Percentiles rank a stretch among this genome's conserved stretches.
Conservation (phyloP, 225 moss, liverwort and hornwort species). For the Marchantia paleacea region DNA sequence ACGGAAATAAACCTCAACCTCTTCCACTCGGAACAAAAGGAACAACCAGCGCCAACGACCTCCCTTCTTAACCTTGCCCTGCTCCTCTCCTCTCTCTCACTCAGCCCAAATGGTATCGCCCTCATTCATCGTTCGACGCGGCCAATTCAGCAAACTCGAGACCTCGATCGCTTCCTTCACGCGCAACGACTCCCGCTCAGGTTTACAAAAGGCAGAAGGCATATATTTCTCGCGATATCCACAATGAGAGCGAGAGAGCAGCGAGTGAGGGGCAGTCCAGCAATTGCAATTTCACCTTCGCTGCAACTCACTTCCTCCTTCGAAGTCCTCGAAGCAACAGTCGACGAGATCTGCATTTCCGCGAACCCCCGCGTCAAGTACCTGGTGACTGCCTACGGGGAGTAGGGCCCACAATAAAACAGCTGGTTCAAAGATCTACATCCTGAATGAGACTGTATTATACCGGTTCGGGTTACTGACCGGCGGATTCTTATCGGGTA, state of each 20-base stretch:
- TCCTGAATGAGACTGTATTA: too few species aligned
- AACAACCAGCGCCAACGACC: neutral
- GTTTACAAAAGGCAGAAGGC: neutral
- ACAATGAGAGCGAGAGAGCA: neutral
- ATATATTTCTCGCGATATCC: neutral
- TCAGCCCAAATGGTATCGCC: neutral
- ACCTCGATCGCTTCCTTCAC: neutral
- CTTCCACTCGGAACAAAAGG: neutral
- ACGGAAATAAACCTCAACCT: neutral
- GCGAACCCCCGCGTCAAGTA: neutral
- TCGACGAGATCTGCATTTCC: neutral
- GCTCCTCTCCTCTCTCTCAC: neutral
- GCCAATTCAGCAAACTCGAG: neutral
- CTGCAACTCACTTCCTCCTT: neutral
- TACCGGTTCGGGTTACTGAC: too few species aligned
- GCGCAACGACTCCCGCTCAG: neutral
- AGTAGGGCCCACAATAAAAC: too few species aligned
- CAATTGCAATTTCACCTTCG: neutral
- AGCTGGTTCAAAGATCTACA: too few species aligned
- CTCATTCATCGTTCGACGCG: slow-evolving; percentile 1
- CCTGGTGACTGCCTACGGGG: neutral
- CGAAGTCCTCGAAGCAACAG: neutral
- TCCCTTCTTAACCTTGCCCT: neutral
- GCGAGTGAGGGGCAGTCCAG: neutral
- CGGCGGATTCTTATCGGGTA: too few species aligned